Base-by-base conservation (phyloP, 306 rosid genomes). In the Trifolium pratense region DNA sequence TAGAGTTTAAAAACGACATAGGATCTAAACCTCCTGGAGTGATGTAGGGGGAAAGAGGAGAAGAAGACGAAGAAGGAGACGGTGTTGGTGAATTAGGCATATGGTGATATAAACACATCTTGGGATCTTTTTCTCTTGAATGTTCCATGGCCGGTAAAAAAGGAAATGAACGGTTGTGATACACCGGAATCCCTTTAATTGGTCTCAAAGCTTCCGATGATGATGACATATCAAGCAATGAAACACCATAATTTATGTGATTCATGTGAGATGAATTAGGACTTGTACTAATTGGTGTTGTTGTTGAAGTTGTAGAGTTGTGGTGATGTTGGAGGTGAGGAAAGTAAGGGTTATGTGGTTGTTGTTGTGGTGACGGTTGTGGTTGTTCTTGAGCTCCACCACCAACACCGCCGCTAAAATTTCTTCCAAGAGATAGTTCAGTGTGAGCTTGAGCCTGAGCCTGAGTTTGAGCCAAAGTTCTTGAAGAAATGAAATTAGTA, bases 131-230 rank as follows among this genome's bases (percentile, higher is more conserved):
- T 31, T 81, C 84, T 77, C 86, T 72, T 34, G 83, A 31, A 31
- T 72, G 79, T 20, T 79, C 91, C 40, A 76, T 14, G 0, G 62
- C 16, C 3, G 96, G 89, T 66, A 88, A 60, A 84, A 90, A 90
- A 36, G 97, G 96, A 48, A 92, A 90, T 8, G 96, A 77, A 59
- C 96, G 98, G 87, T 80, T 87, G 86, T 84, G 96, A 69, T 90
- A 93, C 20, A 93, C 90, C 0, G 98, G 98, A 60, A 93, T 87
- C 81, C 98, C 98, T 67, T 90, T 93, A 60, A 93, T 90, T 4
- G 98, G 96, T 61, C 84, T 86, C 42, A 90, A 78, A 3, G 86
- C 83, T 36, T 81, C 86, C 0, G 89, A 56, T n/a, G 89, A 76
- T 0, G 89, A 51, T 8, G 89, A 78, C 5, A 75, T 77, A 73